Base-by-base conservation (phyloP, 176 grass and related monocot genomes). In the Oryza nivara region DNA sequence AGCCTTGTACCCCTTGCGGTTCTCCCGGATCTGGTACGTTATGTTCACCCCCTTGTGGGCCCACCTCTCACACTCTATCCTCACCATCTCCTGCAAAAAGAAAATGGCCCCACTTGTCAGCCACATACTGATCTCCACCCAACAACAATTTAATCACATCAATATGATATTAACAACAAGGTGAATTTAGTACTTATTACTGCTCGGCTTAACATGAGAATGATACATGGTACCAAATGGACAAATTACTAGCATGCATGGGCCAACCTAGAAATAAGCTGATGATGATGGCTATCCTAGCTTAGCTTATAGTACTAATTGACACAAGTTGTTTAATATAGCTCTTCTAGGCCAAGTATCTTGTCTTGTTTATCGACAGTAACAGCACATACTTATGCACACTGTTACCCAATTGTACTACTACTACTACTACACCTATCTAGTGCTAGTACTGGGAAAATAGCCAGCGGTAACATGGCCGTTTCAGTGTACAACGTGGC, bases 11-110 rank as follows among this genome's bases (percentile, higher is more conserved):
- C 93, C 93, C 43, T 67, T 89, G 0, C 96, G 88, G 84, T 96
- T 90, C 30, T 99, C 93, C 5, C 96, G 80, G 79, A 94, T 91
- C 88, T 99, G 93, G 86, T 99, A 99, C 85, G 94, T 96, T 25
- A 99, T 93, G 86, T 94, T 91, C 32, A 96, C 82, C 41, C 96
- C 96, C 75, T 96, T 95, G 65, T 88, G 91, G 25, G 79, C 92
- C 96, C 96, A 99, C 7, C 90, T 81, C 88, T 96, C 86, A 81
- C 96, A 99, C 88, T 99, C 96, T 77, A 84, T 14, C 49, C 88
- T 84, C 22, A 99, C 96, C 81, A 99, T 66, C 34, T 92, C 90
- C 96, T 99, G 16, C 30, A 81, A 45, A 1, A 1, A 0, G 10
- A 4, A 4, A 10, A 0, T 4, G 19, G 7, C 52, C 0, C 1